phyloP scores from a whole-genome alignment of 2,329 filamentous ascomycete genomes.

The Aspergillus ochraceoroseus region DNA sequence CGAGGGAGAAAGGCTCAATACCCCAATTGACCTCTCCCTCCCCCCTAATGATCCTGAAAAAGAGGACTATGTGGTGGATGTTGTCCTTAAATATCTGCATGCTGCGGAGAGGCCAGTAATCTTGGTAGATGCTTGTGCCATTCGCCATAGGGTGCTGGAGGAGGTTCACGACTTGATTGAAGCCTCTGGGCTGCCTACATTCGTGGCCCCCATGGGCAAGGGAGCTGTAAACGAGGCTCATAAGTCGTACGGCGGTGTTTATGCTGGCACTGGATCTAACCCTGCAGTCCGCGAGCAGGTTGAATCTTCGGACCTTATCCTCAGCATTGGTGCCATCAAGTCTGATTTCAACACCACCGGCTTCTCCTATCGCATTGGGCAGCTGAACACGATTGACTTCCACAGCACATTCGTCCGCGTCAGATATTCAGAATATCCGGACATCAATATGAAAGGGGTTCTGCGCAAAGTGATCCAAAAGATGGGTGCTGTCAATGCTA shows the following conservation, averaged over 20 bases:
- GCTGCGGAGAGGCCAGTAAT: conserved; percentile 70
- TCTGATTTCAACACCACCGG: conserved; percentile 55
- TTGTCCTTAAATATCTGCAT: conserved; percentile 68
- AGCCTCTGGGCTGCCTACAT: conserved; percentile 70
- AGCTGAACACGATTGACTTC: conserved; percentile 76
- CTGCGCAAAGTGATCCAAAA: conserved; percentile 64
- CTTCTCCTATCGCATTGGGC: conserved; percentile 75
- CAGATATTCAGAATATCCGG: conserved; percentile 72
- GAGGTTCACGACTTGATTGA: conserved; percentile 69
- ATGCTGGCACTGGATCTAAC: conserved; percentile 71
- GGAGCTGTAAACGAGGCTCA: conserved; percentile 72
- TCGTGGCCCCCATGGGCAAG: conserved; percentile 89
- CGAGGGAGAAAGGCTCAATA: conserved; percentile 66
- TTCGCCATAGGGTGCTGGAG: conserved; percentile 66
- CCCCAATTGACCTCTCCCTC: conserved; percentile 61
- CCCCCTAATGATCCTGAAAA: conserved; percentile 63
- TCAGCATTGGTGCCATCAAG: conserved; percentile 44
- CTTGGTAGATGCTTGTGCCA: conserved; percentile 76
- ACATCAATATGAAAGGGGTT: conserved; percentile 74
- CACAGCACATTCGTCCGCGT: conserved; percentile 71
- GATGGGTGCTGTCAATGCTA: conserved; percentile 53
- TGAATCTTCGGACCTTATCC: conserved; percentile 40
- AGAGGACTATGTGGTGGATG: conserved; percentile 77
- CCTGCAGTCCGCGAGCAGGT: conserved; percentile 44
- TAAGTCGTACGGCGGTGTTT: conserved; percentile 75